Evolutionary conservation across 768 basidiomycete species (phyloP).

Genomic region (Mycena kentingensis): DNA sequence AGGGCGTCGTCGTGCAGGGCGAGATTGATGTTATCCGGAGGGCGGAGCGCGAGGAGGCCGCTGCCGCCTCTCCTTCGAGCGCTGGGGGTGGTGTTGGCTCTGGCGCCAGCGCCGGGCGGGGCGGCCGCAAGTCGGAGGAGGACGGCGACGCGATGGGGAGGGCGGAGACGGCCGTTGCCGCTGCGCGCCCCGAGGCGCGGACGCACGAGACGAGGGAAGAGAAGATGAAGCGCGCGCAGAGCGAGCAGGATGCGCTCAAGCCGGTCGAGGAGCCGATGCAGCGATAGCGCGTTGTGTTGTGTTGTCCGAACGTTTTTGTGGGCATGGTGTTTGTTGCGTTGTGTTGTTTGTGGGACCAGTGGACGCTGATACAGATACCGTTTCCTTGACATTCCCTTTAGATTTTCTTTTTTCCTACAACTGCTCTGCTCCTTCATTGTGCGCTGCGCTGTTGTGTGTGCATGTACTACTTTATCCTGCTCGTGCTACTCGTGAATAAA

Average conservation of each 20-base stretch:
- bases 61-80: background rate
- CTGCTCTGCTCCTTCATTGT: too few species aligned
- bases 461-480: too few species aligned
- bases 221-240: slow-evolving; percentile 35
- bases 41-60: slow-evolving; percentile 59
- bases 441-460: too few species aligned
- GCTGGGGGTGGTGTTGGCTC: background rate
- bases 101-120: slow-evolving; percentile 53
- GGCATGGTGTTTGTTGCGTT: too few species aligned
- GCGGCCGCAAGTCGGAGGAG: slow-evolving; percentile 50
- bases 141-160: slow-evolving; percentile 21
- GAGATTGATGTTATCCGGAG: slow-evolving; percentile 81
- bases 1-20: slow-evolving; percentile 82
- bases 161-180: slow-evolving; percentile 5
- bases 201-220: slow-evolving; percentile 23
- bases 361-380: too few species aligned
- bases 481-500: too few species aligned
- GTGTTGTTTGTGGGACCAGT: too few species aligned
- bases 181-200: slow-evolving; percentile 8
- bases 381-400: too few species aligned
- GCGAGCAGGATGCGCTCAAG: slow-evolving; percentile 43
- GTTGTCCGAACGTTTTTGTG: too few species aligned
- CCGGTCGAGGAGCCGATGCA: slow-evolving; percentile 15
- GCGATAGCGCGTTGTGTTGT: too few species aligned
- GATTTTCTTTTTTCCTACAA: too few species aligned